Percentiles rank a stretch among this genome's conserved stretches.
Evolutionary conservation across 2,329 filamentous ascomycete genomes (phyloP).

Genomic region (Aspergillus nomiae): DNA sequence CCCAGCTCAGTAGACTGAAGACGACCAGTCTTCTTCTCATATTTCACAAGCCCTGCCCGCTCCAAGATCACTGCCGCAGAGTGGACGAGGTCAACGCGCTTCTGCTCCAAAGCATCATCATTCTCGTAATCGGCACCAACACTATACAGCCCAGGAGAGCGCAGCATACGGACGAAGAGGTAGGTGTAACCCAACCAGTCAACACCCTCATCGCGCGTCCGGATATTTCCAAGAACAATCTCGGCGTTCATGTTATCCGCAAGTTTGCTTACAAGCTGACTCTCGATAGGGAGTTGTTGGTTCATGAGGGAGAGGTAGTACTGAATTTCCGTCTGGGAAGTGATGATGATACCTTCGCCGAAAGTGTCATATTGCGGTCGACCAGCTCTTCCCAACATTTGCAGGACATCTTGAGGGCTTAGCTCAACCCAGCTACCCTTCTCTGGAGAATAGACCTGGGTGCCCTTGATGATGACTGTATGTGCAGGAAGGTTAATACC

Average conservation of each 20-base stretch:
- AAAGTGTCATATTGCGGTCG: conserved; percentile 97
- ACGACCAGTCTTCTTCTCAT: conserved; percentile 89
- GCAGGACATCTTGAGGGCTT: conserved; percentile 93
- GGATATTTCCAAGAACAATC: conserved; percentile 89
- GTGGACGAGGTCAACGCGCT: conserved; percentile 95
- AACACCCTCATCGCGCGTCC: conserved; percentile 91
- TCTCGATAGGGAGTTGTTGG: conserved; percentile 96
- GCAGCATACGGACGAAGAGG: conserved; percentile 94
- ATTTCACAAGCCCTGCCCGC: conserved; percentile 86
- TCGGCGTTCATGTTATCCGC: conserved; percentile 97
- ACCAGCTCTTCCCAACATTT: conserved; percentile 97
- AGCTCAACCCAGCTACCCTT: conserved; percentile 98
- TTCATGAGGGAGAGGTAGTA: conserved; percentile 97
- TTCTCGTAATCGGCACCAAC: conserved; percentile 95
- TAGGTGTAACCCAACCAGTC: conserved; percentile 99
- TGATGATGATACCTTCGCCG: conserved; percentile 98
- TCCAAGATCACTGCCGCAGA: conserved; percentile 86
- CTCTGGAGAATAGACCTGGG: conserved; percentile 95
- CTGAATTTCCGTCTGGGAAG: conserved; percentile 89
- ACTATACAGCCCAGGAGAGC: conserved; percentile 91
- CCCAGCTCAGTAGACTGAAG: conserved; percentile 92
- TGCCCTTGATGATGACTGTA: conserved; percentile 98
- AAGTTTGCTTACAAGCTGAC: conserved; percentile 88
- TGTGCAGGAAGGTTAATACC: conserved; percentile 97
- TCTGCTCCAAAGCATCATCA: conserved; percentile 88